A percentile compares a stretch with the other conserved stretches of the same genome.
phyloP scores from a whole-genome alignment of 192 early-diverging fungal species.

The Spizellomyces punctatus region DNA sequence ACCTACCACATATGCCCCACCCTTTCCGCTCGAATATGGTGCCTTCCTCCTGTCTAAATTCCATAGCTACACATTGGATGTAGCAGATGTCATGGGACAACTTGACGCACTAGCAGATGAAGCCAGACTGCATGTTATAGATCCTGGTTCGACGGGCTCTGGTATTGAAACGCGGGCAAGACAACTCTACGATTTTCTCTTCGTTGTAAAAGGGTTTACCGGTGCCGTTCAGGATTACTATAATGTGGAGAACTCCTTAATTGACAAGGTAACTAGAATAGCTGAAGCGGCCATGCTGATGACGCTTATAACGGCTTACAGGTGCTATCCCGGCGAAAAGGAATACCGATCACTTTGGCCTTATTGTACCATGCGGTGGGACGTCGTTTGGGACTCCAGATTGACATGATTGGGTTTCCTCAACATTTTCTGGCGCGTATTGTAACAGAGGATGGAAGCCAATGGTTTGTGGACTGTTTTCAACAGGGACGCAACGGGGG shows the following conservation, averaged over 20 bases:
- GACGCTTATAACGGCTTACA: background rate
- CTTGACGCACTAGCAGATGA: slow-evolving; percentile 24
- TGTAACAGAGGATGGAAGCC: slow-evolving; percentile 4
- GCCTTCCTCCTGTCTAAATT: slow-evolving; percentile 19
- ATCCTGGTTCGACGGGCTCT: background rate
- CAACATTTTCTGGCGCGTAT: slow-evolving; percentile 19
- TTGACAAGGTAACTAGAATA: background rate
- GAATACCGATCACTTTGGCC: slow-evolving; percentile 18
- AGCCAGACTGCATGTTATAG: slow-evolving; percentile 4
- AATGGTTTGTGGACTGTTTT: slow-evolving; percentile 29
- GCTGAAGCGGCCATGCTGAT: background rate
- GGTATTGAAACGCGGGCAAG: slow-evolving; percentile 8
- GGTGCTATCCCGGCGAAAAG: slow-evolving; percentile 4
- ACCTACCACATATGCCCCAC: background rate
- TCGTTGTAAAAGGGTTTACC: slow-evolving; percentile 7
- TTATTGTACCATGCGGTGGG: slow-evolving; percentile 20
- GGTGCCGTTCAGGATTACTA: slow-evolving; percentile 6
- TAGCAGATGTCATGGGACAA: background rate
- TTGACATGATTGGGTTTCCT: slow-evolving; percentile 25
- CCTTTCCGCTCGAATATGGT: slow-evolving; percentile 19
- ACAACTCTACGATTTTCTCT: slow-evolving; percentile 17
- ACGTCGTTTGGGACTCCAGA: slow-evolving; percentile 16
- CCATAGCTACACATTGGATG: background rate
- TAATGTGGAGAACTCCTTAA: slow-evolving; percentile 21
- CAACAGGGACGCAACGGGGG: background rate